These are phyloP conservation scores for Toxicodendron radicans DNA, from an alignment of 345 rosid species.

Conservation along the genomic window DNA sequence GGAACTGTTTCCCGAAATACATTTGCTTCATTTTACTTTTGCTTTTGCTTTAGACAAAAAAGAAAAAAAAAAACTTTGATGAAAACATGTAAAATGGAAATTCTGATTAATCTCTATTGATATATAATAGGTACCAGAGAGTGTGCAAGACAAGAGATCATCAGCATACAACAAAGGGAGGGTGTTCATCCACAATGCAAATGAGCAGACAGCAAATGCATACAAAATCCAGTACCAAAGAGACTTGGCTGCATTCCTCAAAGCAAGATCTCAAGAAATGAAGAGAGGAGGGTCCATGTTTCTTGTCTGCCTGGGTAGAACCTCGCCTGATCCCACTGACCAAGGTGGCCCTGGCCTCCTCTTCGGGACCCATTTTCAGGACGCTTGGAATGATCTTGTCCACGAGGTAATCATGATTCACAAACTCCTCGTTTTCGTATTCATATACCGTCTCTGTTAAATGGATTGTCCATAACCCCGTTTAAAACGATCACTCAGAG, in stretches of 20 bases:
- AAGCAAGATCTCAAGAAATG: conserved; percentile 74
- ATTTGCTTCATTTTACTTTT: background rate
- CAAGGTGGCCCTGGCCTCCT: conserved; percentile 96
- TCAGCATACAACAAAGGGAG: conserved; percentile 71
- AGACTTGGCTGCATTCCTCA: conserved; percentile 69
- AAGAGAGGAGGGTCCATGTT: conserved; percentile 92
- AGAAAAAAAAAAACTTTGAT: background rate
- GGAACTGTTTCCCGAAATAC: background rate
- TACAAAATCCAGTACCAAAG: conserved; percentile 75
- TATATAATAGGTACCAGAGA: conserved; percentile 74
- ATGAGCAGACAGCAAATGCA: conserved; percentile 54
- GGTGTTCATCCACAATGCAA: conserved; percentile 80
- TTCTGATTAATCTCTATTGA: background rate
- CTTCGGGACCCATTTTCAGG: conserved; percentile 98
- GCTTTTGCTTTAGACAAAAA: background rate
- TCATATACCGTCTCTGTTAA: too few relatives aligned
- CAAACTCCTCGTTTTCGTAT: too few relatives aligned
- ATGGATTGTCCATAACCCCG: too few relatives aligned
- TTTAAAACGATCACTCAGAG: too few relatives aligned
- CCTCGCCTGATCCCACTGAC: conserved; percentile 81
- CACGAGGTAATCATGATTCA: conserved; percentile 56
- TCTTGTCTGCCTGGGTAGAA: conserved; percentile 85
- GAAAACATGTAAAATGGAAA: too few relatives aligned
- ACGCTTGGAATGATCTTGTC: conserved; percentile 98
- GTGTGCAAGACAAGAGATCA: conserved; percentile 68